Evolutionary conservation across 1,284 basidiomycete species (phyloP).

Genomic region (Cutaneotrichosporon cyanovorans): DNA sequence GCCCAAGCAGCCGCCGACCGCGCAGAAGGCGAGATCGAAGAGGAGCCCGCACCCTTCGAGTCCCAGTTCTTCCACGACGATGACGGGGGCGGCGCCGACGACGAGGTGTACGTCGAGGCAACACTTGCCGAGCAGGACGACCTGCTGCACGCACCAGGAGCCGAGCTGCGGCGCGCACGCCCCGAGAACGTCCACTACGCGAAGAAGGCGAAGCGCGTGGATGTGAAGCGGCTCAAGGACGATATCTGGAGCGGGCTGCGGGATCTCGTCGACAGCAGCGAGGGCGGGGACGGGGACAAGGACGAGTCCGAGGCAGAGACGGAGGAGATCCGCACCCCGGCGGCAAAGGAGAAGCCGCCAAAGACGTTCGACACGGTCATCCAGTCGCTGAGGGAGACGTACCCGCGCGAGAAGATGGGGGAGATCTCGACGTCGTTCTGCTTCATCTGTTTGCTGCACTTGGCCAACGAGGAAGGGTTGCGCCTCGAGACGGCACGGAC

Average conservation of each 20-base stretch:
- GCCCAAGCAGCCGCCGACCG: conserved; percentile 79
- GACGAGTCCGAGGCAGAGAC: neutral
- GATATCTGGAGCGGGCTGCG: conserved; percentile 92
- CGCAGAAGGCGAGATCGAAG: conserved; percentile 56
- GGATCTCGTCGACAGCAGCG: conserved; percentile 43
- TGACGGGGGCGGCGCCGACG: conserved; percentile 54
- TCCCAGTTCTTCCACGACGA: conserved; percentile 98
- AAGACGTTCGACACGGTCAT: conserved; percentile 80
- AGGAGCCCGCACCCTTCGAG: conserved; percentile 73
- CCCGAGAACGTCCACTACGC: conserved; percentile 92
- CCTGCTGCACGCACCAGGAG: conserved; percentile 71
- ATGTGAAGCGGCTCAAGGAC: conserved; percentile 93
- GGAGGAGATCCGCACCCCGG: conserved; percentile 37
- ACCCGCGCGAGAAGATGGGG: conserved; percentile 87
- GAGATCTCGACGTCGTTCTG: conserved; percentile 99
- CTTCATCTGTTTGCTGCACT: conserved; percentile 92
- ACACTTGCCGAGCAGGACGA: conserved; percentile 59
- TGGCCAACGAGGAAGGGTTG: conserved; percentile 91
- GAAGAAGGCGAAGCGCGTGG: conserved; percentile 92
- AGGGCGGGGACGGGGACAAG: neutral
- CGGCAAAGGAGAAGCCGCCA: conserved; percentile 48
- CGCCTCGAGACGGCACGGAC: conserved; percentile 56
- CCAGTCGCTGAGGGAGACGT: conserved; percentile 66
- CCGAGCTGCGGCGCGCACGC: conserved; percentile 62
- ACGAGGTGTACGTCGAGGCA: conserved; percentile 58